Percentiles rank a stretch among this genome's conserved stretches.
These are phyloP conservation scores for Diaporthe humulicola DNA, from an alignment of 2,329 filamentous ascomycete genomes.

Conservation along the genomic window DNA sequence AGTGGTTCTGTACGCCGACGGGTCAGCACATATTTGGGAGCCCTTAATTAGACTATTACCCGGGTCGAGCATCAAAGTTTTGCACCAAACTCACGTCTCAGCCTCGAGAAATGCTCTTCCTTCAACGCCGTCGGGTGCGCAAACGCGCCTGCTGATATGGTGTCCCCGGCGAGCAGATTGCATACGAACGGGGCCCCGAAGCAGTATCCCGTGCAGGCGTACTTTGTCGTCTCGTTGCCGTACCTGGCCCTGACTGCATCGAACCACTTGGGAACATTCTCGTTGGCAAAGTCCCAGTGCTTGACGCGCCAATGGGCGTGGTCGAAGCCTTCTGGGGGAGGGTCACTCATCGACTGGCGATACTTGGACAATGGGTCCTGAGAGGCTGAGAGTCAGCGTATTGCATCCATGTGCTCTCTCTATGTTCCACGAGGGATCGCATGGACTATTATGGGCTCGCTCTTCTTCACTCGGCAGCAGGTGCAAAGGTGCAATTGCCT, in stretches of 20 bases:
- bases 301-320: constrained; percentile 62
- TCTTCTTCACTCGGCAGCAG: neutral
- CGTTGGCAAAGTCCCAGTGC: constrained; percentile 57
- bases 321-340: constrained; percentile 56
- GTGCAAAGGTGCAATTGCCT: neutral
- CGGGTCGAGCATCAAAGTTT: neutral
- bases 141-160: constrained; percentile 59
- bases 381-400: neutral
- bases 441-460: too few relatives aligned
- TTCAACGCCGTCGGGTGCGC: constrained; percentile 65
- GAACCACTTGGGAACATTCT: constrained; percentile 59
- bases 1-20: constrained; percentile 51
- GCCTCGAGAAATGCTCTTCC: constrained; percentile 57
- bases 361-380: constrained; percentile 60
- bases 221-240: constrained; percentile 51
- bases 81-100: constrained; percentile 49
- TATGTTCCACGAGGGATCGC: too few relatives aligned
- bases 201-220: constrained; percentile 57
- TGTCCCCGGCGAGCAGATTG: constrained; percentile 53
- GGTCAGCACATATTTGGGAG: neutral
- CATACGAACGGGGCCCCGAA: constrained; percentile 61
- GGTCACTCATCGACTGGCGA: constrained; percentile 48
- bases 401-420: too few relatives aligned
- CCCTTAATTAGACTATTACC: neutral
- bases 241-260: constrained; percentile 53